Conservation (phyloP, 2,329 filamentous ascomycete genomes). For the Xylaria polymorpha region DNA sequence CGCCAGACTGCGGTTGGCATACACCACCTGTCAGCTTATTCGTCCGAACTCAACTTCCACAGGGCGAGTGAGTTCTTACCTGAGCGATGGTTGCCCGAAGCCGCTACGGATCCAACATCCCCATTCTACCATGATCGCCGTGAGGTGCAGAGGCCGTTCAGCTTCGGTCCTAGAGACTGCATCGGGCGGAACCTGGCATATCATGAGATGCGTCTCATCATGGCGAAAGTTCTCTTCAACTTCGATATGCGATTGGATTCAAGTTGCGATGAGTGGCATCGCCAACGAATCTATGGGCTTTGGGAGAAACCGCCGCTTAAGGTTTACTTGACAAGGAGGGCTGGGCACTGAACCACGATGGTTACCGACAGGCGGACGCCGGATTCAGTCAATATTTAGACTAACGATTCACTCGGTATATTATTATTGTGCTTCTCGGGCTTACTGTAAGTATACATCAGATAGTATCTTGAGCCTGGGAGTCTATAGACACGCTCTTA, state of each 20-base stretch:
- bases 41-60: slow-evolving; percentile 44
- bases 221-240: slow-evolving; percentile 43
- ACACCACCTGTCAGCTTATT: slow-evolving; percentile 43
- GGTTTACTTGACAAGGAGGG: slow-evolving; percentile 30
- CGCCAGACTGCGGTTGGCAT: slow-evolving; percentile 40
- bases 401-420: no score
- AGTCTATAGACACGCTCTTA: no score
- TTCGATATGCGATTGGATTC: slow-evolving; percentile 42
- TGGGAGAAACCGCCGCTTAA: slow-evolving; percentile 46
- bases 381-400: no score
- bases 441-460: no score
- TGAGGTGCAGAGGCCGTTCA: slow-evolving; percentile 42
- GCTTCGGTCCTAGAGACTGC: slow-evolving; percentile 41
- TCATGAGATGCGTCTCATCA: slow-evolving; percentile 46
- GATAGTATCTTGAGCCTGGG: no score
- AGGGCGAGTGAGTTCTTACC: slow-evolving; percentile 42
- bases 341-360: neutral
- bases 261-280: slow-evolving; percentile 39
- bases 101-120: slow-evolving; percentile 28
- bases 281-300: slow-evolving; percentile 41
- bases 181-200: slow-evolving; percentile 43
- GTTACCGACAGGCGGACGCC: neutral
- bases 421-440: no score
- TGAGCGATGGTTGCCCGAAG: slow-evolving; percentile 44
- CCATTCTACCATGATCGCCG: slow-evolving; percentile 41